Evolutionary conservation across 2,329 filamentous ascomycete species (phyloP).

Genomic region (Penicillium sp.): DNA sequence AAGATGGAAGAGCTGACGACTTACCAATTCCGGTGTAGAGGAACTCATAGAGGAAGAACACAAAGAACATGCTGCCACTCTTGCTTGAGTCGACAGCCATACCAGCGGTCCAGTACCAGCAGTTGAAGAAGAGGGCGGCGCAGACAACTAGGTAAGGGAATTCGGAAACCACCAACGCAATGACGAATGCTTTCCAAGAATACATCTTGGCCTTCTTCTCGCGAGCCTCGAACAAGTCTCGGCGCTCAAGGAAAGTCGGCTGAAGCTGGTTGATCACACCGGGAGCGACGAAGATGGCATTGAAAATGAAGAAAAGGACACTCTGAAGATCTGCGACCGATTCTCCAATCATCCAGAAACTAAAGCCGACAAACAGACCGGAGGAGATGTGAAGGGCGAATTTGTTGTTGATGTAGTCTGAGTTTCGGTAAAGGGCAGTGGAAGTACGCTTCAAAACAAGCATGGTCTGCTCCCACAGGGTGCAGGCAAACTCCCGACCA

Average conservation of each 20-base stretch:
- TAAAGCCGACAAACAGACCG: constrained; percentile 52
- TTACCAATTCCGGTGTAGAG: constrained; percentile 67
- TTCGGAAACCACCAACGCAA: constrained; percentile 68
- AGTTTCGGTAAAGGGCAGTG: constrained; percentile 65
- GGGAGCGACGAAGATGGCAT: constrained; percentile 59
- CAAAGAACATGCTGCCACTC: constrained; percentile 60
- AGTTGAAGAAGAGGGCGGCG: constrained; percentile 66
- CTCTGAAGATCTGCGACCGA: constrained; percentile 68
- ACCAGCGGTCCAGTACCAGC: constrained; percentile 75
- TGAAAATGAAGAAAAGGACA: constrained; percentile 69
- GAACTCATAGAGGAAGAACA: constrained; percentile 72
- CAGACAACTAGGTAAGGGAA: constrained; percentile 67
- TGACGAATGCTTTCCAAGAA: constrained; percentile 72
- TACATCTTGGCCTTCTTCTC: constrained; percentile 74
- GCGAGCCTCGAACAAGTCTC: constrained; percentile 66
- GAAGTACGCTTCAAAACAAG: constrained; percentile 70
- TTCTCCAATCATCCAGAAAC: constrained; percentile 70
- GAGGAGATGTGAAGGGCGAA: constrained; percentile 57
- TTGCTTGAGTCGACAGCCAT: constrained; percentile 36
- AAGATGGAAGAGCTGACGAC: neutral
- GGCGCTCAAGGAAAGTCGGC: constrained; percentile 69
- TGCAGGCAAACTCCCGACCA: constrained; percentile 65
- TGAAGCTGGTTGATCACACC: constrained; percentile 55
- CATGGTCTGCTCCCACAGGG: constrained; percentile 62
- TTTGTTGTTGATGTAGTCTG: constrained; percentile 68